Conservation (phyloP, 176 grass and related monocot species). For the Oryza longistaminata region DNA sequence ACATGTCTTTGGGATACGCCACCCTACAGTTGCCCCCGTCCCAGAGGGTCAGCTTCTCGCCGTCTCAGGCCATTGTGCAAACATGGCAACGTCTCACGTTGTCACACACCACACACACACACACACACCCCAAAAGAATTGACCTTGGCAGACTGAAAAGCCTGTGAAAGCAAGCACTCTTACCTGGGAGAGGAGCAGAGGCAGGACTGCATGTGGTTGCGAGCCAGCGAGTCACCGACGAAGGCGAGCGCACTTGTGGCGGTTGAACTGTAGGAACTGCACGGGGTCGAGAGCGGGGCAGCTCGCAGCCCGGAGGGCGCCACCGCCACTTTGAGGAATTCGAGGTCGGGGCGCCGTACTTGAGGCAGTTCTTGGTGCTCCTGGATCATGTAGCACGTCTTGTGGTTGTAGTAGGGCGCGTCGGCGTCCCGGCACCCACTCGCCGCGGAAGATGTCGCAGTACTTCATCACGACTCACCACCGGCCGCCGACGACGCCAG, state of each 20-base stretch:
- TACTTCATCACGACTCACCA: slow-evolving; percentile 63
- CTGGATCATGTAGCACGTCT: slow-evolving; percentile 65
- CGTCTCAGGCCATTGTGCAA: neutral
- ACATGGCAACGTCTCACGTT: neutral
- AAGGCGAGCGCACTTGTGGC: slow-evolving; percentile 54
- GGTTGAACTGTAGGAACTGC: slow-evolving; percentile 60
- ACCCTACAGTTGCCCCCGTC: slow-evolving; percentile 35
- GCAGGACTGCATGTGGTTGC: slow-evolving; percentile 70
- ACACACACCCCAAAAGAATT: neutral
- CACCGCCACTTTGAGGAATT: slow-evolving; percentile 68
- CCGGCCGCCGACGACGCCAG: slow-evolving; percentile 40
- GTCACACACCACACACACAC: neutral
- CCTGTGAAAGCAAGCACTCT: neutral
- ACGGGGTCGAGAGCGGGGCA: slow-evolving; percentile 64
- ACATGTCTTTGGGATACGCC: slow-evolving; percentile 51
- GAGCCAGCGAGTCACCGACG: slow-evolving; percentile 55
- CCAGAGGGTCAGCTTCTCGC: neutral
- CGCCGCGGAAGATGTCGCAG: slow-evolving; percentile 75
- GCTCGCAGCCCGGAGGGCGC: slow-evolving; percentile 57
- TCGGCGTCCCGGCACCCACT: slow-evolving; percentile 60
- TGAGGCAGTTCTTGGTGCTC: slow-evolving; percentile 85
- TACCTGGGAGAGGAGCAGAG: slow-evolving; percentile 63
- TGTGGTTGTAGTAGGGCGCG: slow-evolving; percentile 70
- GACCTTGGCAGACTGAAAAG: neutral
- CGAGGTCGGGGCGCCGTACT: slow-evolving; percentile 62